Conservation (phyloP, 306 rosid genomes). For the Cucurbita maxima region DNA sequence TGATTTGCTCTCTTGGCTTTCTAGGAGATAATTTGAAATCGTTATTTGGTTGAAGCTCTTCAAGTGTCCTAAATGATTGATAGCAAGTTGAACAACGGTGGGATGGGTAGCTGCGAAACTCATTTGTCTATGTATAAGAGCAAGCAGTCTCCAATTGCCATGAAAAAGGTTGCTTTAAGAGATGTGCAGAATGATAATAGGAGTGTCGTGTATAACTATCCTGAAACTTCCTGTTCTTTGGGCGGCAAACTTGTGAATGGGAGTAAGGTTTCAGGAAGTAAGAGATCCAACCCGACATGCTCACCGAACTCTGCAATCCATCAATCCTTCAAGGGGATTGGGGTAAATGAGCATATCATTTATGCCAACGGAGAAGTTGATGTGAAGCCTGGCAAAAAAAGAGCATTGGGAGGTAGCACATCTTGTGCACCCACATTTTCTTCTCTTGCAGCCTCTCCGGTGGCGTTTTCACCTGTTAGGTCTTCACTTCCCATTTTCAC, state of each 20-base stretch:
- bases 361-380: constrained; percentile 5
- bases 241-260: constrained; percentile 2
- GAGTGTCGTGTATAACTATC: neutral
- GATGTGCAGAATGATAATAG: constrained; percentile 30
- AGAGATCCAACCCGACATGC: constrained; percentile 14
- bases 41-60: neutral
- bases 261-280: constrained; percentile 16
- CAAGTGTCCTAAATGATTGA: constrained; percentile 9
- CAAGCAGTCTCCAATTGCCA: constrained; percentile 15
- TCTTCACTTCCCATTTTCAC: constrained; percentile 13
- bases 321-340: constrained; percentile 12
- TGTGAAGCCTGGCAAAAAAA: constrained; percentile 13
- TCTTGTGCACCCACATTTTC: constrained; percentile 13
- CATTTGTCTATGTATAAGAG: constrained; percentile 10
- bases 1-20: neutral
- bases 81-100: constrained; percentile 3
- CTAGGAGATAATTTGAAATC: neutral
- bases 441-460: constrained; percentile 6
- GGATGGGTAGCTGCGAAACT: constrained; percentile 4
- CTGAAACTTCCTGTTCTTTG: constrained; percentile 7
- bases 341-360: constrained; percentile 10
- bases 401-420: constrained; percentile 9
- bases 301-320: constrained; percentile 8
- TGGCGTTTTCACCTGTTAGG: constrained; percentile 16
- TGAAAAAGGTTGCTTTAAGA: constrained; percentile 22